Evolutionary conservation across 352 stramenopile genomes (phyloP), one percentile per base, ranked within the genome.

Genomic region (Phytopythium mirpurense): DNA sequence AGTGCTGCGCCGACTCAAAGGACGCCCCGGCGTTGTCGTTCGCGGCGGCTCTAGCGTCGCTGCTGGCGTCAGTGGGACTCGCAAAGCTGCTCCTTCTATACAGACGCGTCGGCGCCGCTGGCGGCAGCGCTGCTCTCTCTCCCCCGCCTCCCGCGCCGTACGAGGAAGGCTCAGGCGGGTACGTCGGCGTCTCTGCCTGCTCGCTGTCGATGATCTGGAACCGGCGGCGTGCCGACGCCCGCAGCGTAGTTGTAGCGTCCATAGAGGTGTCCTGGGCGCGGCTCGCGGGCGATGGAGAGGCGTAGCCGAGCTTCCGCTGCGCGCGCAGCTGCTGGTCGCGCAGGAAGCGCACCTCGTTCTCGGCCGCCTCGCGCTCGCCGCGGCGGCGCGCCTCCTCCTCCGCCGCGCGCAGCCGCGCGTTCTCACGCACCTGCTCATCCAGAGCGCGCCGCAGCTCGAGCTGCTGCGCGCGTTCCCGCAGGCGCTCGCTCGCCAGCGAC

Each of bases 341-440:
- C 48, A 85, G 32, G 35, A 75, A 72, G 16, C 62, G 52, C 57
- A 83, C 57, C 46, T 90, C 80, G 24, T 88, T 70, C 24, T 63
- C 63, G 0, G 67, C 78, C 6, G 66, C 70, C 1, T 74, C 64
- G 1, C 63, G 58, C 38, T 88, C 80, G 12, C 61, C 59, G 3
- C 50, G 59, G 26, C 57, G 61, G 16, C 63, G 65, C 53, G 77
- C 63, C 7, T 68, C 56, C 32, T 80, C 65, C 29, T 86, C 54
- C 41, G 78, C 59, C 37, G 70, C 56, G 42, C 75, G 72, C 4
- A 85, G 45, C n/a, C 73, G 56, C 34, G 71, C 65, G 24, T 92
- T 90, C 21, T 92, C 81, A 32, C 77, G 68, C 51, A 90, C 68
- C 47, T 92, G 81, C 31, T 87, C 78, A 49, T 92, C 81, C 56